Percentiles rank a stretch among this genome's conserved stretches.
phyloP scores from a whole-genome alignment of 176 grass and related monocot genomes.

The Oryza glumipatula region DNA sequence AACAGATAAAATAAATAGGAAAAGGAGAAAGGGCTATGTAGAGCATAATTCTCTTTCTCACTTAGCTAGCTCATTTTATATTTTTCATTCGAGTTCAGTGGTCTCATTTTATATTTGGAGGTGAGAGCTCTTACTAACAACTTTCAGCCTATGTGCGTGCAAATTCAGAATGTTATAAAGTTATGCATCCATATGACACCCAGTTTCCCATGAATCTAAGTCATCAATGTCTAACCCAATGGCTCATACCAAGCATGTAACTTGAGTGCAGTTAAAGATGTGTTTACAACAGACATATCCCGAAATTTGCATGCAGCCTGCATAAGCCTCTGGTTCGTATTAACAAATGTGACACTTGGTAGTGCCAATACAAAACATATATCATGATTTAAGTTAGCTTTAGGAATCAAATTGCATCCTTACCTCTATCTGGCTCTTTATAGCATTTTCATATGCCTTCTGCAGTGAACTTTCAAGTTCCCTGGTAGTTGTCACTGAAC shows the following conservation, averaged over 20 bases:
- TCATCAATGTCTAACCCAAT: not conserved
- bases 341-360: slow-evolving; percentile 12
- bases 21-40: too few species aligned
- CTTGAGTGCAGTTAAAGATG: not conserved
- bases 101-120: not conserved
- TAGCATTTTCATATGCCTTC: slow-evolving; percentile 50
- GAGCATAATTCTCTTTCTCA: too few species aligned
- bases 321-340: slow-evolving; percentile 1
- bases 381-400: not conserved
- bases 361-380: not conserved
- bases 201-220: slow-evolving; percentile 1
- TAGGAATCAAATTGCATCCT: slow-evolving; percentile 29
- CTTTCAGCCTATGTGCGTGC: not conserved
- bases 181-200: not conserved
- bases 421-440: slow-evolving; percentile 67
- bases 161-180: slow-evolving; percentile 21
- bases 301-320: not conserved
- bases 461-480: slow-evolving; percentile 51
- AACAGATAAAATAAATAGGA: too few species aligned
- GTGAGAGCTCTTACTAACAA: not conserved
- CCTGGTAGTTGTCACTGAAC: slow-evolving; percentile 1
- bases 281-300: not conserved
- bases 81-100: not conserved
- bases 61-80: too few species aligned
- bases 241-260: not conserved